Conservation (phyloP, 164 flowering plant species). For the Liquidambar formosana region DNA sequence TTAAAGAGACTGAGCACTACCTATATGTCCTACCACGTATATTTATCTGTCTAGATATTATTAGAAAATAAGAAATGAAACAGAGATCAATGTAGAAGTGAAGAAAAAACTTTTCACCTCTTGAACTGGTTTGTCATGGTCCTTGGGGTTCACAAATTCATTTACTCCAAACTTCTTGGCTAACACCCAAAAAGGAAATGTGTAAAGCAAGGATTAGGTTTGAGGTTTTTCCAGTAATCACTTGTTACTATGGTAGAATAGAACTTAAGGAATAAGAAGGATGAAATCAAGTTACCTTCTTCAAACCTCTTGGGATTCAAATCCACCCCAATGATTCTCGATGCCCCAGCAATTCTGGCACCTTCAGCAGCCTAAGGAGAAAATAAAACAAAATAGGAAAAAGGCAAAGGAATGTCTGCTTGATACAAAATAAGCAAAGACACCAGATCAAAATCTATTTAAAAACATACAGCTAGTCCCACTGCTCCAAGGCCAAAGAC, state of each 20-base stretch:
- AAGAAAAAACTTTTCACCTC: conserved; percentile 27
- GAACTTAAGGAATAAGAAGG: too few species aligned
- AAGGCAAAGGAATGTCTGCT: not conserved
- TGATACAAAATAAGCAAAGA: not conserved
- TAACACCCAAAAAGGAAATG: conserved; percentile 8
- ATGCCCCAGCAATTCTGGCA: conserved; percentile 40
- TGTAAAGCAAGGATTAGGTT: too few species aligned
- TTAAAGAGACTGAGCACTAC: not conserved
- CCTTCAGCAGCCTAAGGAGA: conserved; percentile 38
- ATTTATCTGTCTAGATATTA: not conserved
- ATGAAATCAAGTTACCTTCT: conserved; percentile 22
- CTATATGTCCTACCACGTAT: too few species aligned
- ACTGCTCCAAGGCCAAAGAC: too few species aligned
- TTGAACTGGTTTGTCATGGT: conserved; percentile 43
- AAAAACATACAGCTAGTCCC: too few species aligned
- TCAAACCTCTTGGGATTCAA: conserved; percentile 30
- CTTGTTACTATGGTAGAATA: too few species aligned
- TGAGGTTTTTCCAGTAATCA: too few species aligned
- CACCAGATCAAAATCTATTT: too few species aligned
- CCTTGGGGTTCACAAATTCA: conserved; percentile 43
- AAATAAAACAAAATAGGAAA: too few species aligned
- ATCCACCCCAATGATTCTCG: conserved; percentile 40
- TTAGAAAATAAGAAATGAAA: too few species aligned
- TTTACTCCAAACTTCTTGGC: conserved; percentile 54
- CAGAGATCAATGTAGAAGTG: not conserved